Evolutionary conservation across 306 rosid genomes (phyloP), one percentile per base, ranked within the genome.

Genomic region (Gastrolobium bilobum): DNA sequence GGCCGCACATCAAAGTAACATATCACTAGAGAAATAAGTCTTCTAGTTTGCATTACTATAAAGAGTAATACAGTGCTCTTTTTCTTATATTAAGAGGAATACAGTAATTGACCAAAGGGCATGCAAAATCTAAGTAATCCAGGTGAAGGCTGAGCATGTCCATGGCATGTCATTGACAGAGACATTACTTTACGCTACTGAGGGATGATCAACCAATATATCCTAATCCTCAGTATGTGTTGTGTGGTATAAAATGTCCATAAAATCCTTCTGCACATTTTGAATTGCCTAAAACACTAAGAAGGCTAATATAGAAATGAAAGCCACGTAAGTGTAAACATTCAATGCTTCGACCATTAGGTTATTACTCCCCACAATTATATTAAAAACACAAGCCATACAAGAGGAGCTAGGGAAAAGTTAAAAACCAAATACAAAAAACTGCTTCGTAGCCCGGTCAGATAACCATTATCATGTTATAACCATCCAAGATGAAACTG

Each of bases 311-410:
- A 38, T 61, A 42, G 54, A 61, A 33, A 37, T 77, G 75, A 71
- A 71, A 54, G 44, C 10, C 40, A 26, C 5, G 58, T 46, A 71
- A 46, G 42, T 70, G 43, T 44, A 75, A 66, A 57, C 40, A 60
- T 52, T 50, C 43, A 79, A 72, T 14, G 76, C 71, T 48, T 47
- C 53, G 67, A 70, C 62, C 62, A 53, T 52, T 75, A 67, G 70
- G 66, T 42, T 46, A 60, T n/a, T 34, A 30, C 37, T 56, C 10
- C 44, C 10, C 33, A 58, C 37, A 56, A 43, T 26, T 10, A 67
- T 15, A 37, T 59, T 30, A 7, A 58, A 71, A 57, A 66, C 77
- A 57, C 29, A 61, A 79, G 31, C 57, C 63, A 44, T 72, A 44
- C 79, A 61, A 47, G 64, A 56, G 31, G 43, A 78, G 71, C 64